Evolutionary conservation across 768 basidiomycete species (phyloP), one percentile per base, ranked within the genome.

Genomic region (Leucogyrophana mollusca): DNA sequence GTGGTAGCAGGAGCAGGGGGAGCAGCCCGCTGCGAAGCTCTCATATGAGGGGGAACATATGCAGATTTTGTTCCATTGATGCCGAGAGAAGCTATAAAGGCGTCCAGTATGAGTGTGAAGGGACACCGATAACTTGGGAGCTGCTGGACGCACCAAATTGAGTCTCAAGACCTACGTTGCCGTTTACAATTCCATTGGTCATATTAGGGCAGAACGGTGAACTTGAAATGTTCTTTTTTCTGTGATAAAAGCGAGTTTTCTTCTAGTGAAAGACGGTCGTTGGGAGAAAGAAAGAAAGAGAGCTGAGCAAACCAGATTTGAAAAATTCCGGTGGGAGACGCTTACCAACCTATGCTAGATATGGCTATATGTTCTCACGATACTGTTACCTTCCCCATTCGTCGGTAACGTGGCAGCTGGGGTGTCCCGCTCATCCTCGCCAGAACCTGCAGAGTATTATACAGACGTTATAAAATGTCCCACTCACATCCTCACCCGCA

Each of bases 111-210:
- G 41, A 40, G 43, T 33, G 24, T 35, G 42, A 42, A 35, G 34
- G 33, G 37, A 46, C 42, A 33, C 37, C 17, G 17, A 17, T 1
- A 42, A 18, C 17, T 33, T 41, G 16, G 17, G 47, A 46, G 46
- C 55, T 34, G 43, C 34, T 40, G 45, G 16, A 73, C 80, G 55
- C 53, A 87, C 88, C 78, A 67, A 91, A 87, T 66, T 82, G 77
- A 65, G 74, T 73, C 77, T 90, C 87, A 61, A 90, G 72, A 72
- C 78, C 82, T 68, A 77, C 67, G 61, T 70, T 73, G 66, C 77
- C 83, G 72, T 90, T 88, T 86, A 88, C 81, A 77, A 82, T 80
- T 81, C 86, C 88, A 90, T 90, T 90, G 75, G 87, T 83, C 88
- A 90, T 90, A 88, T 85, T 78, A 75, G 66, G 63, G 51, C 46